A percentile compares a stretch with the other conserved stretches of the same genome.
Evolutionary conservation across 2,329 filamentous ascomycete species (phyloP).

Genomic region (Epichloe coenophiala): DNA sequence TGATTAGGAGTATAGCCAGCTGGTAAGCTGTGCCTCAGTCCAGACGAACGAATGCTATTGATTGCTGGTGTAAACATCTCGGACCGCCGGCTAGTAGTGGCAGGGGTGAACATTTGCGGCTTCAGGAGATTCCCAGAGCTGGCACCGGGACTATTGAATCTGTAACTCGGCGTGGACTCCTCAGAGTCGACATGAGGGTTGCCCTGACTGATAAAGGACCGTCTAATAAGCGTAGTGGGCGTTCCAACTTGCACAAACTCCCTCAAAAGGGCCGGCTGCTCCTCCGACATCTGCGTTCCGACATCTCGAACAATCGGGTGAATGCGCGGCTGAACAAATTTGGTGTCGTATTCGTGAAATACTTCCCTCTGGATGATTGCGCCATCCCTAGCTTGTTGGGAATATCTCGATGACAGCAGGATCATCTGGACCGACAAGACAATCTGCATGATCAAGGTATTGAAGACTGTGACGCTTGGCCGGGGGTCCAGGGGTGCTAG

Average conservation of each 20-base stretch:
- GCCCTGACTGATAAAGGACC: slow-evolving; percentile 66
- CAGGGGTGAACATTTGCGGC: slow-evolving; percentile 16
- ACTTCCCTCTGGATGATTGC: slow-evolving; percentile 82
- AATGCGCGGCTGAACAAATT: slow-evolving; percentile 85
- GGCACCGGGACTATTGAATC: not conserved
- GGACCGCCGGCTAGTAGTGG: slow-evolving; percentile 4
- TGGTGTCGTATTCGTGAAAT: slow-evolving; percentile 87
- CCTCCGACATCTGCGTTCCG: slow-evolving; percentile 58
- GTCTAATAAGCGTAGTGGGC: slow-evolving; percentile 51
- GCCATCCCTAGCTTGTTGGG: slow-evolving; percentile 74
- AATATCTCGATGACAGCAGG: slow-evolving; percentile 59
- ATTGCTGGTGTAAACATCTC: slow-evolving; percentile 22
- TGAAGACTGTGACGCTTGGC: slow-evolving; percentile 77
- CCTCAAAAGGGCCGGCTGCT: slow-evolving; percentile 25
- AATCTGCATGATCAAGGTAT: slow-evolving; percentile 60
- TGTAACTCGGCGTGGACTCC: slow-evolving; percentile 17
- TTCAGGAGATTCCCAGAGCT: slow-evolving; percentile 20
- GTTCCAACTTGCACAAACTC: slow-evolving; percentile 37
- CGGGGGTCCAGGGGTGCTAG: slow-evolving; percentile 60
- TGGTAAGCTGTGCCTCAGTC: slow-evolving; percentile 22
- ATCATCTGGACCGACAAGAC: slow-evolving; percentile 68
- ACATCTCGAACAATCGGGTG: slow-evolving; percentile 67
- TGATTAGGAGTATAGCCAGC: slow-evolving; percentile 11
- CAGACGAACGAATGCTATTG: slow-evolving; percentile 15
- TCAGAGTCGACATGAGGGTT: slow-evolving; percentile 71